Evolutionary conservation across 2,329 filamentous ascomycete species (phyloP).

Genomic region (Phaeosphaeriaceae sp.): DNA sequence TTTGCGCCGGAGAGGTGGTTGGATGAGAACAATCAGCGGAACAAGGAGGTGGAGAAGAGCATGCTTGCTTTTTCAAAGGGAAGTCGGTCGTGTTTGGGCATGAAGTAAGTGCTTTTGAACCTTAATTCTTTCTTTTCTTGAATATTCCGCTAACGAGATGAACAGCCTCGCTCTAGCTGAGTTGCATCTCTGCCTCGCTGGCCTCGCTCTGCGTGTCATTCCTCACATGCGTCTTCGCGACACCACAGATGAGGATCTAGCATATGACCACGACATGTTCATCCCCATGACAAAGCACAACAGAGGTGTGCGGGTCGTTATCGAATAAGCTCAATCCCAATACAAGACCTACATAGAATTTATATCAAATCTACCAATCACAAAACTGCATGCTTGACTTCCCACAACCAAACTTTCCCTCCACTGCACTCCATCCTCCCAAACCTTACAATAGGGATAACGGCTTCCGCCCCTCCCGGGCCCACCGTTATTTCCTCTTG

Average conservation of each 20-base stretch:
- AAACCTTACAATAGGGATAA: not conserved
- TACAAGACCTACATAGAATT: not conserved
- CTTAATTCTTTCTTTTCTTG: not conserved
- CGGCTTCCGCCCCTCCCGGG: not conserved
- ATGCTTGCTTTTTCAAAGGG: slow-evolving; percentile 43
- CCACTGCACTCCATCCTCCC: no score
- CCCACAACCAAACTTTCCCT: no score
- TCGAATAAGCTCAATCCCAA: no score
- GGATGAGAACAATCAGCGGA: slow-evolving; percentile 30
- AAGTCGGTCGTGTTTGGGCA: slow-evolving; percentile 40
- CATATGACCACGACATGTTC: slow-evolving; percentile 37
- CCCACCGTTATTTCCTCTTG: not conserved
- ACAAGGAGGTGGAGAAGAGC: slow-evolving; percentile 34
- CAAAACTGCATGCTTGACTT: not conserved
- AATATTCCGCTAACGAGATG: slow-evolving; percentile 10
- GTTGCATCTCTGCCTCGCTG: slow-evolving; percentile 29
- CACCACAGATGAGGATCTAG: slow-evolving; percentile 28
- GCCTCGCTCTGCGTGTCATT: slow-evolving; percentile 28
- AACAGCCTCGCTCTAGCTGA: slow-evolving; percentile 32
- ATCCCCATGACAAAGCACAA: slow-evolving; percentile 34
- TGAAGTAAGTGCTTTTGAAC: slow-evolving; percentile 35
- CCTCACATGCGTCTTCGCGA: slow-evolving; percentile 32
- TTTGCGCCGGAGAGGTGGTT: slow-evolving; percentile 44
- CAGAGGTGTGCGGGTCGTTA: slow-evolving; percentile 29
- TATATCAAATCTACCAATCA: not conserved